Evolutionary conservation across 305 asterid species (phyloP), one percentile per base, ranked within the genome.

Genomic region (Fraxinus latifolia): DNA sequence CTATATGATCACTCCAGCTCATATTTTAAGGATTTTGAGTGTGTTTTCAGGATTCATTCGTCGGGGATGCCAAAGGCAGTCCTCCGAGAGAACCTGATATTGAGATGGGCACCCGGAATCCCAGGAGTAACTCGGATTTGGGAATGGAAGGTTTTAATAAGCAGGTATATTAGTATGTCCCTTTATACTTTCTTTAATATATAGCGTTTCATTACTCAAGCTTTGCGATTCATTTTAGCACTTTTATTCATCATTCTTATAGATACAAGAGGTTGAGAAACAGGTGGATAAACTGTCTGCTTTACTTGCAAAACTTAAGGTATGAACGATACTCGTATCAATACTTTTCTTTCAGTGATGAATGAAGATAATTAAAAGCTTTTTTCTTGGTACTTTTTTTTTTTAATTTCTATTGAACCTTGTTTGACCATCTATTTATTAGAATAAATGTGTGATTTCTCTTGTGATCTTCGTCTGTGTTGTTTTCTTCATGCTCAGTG

Each of bases 191-290:
- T 65, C 72, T 71, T 21, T 15, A 21, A 47, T 76, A 74, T 11
- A 25, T 71, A n/a, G 15, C 74, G 23, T 72, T 19, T 29, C 36
- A 32, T n/a, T 15, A 11, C 12, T 27, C 12, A 1, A 33, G 8
- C 58, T 78, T 71, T 42, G 71, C 8, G 7, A 39, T 32, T 68
- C 39, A 32, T 70, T 76, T 67, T 47, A 4, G 2, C 68, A 36
- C 58, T 53, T 21, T 77, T 74, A 11, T 70, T 82, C 44, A 0
- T 25, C 17, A 29, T 81, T 55, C 53, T 25, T 84, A 77, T 74
- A 94, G 98, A 87, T 91, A 83, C 95, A 91, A 90, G 98, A 94
- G 77, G 91, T 89, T 47, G 97, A 92, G 65, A 91, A 88, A 82
- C 97, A 88, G 82, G 93, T 93, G 27, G 97, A 92, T 67, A 94